Percentiles rank a stretch among this genome's conserved stretches.
Conservation (phyloP, 1,284 basidiomycete species). For the Trametes sp. region DNA sequence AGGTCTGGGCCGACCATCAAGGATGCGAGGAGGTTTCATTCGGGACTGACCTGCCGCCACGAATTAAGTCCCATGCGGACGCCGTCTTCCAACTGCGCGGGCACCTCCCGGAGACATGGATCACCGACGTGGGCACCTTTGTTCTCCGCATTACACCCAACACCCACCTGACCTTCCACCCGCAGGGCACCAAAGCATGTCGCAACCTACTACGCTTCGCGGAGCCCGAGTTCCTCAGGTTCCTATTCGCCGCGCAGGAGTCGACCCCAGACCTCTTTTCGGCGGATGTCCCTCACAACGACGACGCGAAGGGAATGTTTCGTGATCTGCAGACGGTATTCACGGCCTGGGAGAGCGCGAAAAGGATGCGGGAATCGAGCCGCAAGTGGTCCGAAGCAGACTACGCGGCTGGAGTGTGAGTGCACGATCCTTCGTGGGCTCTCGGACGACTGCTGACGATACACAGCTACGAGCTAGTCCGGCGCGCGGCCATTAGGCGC, state of each 20-base stretch:
- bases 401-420: conserved; percentile 62
- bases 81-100: conserved; percentile 39
- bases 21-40: conserved; percentile 41
- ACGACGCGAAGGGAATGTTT: conserved; percentile 42
- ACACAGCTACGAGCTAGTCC: conserved; percentile 56
- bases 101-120: conserved; percentile 40
- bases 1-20: conserved; percentile 43
- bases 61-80: conserved; percentile 31
- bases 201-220: conserved; percentile 37
- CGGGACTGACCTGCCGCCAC: conserved; percentile 38
- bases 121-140: conserved; percentile 33
- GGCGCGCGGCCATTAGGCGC: conserved; percentile 51
- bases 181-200: conserved; percentile 40
- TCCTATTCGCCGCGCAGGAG: conserved; percentile 49
- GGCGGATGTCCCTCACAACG: conserved; percentile 29
- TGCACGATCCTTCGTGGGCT: too few species aligned
- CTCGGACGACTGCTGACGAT: too few species aligned
- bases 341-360: conserved; percentile 53
- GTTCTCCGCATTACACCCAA: too few species aligned
- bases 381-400: conserved; percentile 63
- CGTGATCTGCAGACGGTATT: conserved; percentile 50
- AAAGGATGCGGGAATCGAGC: conserved; percentile 50
- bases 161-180: not conserved
- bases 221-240: conserved; percentile 46
- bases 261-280: conserved; percentile 52